A percentile compares a stretch with the other conserved stretches of the same genome.
phyloP scores from a whole-genome alignment of 768 basidiomycete species.

The Hypholoma sublateritium region DNA sequence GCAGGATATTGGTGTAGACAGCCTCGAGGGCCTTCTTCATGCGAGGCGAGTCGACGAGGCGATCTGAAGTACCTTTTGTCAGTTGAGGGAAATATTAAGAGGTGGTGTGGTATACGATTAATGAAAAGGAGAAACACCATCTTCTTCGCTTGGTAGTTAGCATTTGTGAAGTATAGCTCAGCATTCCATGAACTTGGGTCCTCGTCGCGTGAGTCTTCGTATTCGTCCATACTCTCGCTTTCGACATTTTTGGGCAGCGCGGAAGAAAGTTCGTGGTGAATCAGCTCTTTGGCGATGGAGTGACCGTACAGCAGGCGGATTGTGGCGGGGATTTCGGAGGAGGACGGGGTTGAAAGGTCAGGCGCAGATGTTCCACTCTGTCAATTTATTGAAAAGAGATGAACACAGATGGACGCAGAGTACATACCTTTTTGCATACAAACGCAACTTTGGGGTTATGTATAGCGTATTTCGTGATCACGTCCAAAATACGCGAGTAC shows the following conservation, averaged over 20 bases:
- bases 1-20: constrained; percentile 80
- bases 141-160: constrained; percentile 89
- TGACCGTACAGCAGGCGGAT: constrained; percentile 85
- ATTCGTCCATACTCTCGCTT: constrained; percentile 9
- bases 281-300: constrained; percentile 74
- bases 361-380: constrained; percentile 74
- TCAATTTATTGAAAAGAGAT: neutral
- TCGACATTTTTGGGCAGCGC: constrained; percentile 31
- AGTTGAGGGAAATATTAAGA: neutral
- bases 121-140: constrained; percentile 88
- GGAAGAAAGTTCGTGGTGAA: constrained; percentile 43
- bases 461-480: constrained; percentile 89
- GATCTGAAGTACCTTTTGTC: constrained; percentile 52
- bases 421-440: constrained; percentile 82
- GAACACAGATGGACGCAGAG: too few relatives aligned
- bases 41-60: constrained; percentile 84
- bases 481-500: constrained; percentile 87
- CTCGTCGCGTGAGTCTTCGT: constrained; percentile 23
- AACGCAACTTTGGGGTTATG: constrained; percentile 91
- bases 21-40: constrained; percentile 88
- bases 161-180: constrained; percentile 77
- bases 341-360: constrained; percentile 78
- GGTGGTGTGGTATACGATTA: constrained; percentile 63
- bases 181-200: constrained; percentile 63
- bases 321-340: constrained; percentile 60